These are phyloP conservation scores for Plantago elongata DNA, from an alignment of 257 asterid genomes.

Conservation along the genomic window DNA sequence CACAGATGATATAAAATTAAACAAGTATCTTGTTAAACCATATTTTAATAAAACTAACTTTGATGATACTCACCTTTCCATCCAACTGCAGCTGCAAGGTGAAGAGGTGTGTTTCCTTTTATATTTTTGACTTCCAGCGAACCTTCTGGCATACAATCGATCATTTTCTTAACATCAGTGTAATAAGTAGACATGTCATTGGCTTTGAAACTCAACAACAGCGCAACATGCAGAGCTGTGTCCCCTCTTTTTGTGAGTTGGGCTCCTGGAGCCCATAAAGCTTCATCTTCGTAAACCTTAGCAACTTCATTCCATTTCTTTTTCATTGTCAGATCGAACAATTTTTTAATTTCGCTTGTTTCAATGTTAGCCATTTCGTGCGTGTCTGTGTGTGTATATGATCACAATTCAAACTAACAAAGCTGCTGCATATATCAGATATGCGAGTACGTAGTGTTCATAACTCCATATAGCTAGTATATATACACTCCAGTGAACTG, in stretches of 20 bases:
- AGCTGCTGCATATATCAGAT: too few relatives aligned
- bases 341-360: too few relatives aligned
- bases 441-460: too few relatives aligned
- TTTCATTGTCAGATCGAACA: constrained; percentile 27
- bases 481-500: too few relatives aligned
- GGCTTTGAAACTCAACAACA: constrained; percentile 24
- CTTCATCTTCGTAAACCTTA: background rate
- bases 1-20: too few relatives aligned
- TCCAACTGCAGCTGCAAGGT: constrained; percentile 50
- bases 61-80: constrained; percentile 2
- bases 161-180: background rate
- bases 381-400: too few relatives aligned
- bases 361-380: too few relatives aligned
- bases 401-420: too few relatives aligned
- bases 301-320: constrained; percentile 26
- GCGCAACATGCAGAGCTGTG: constrained; percentile 38
- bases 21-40: too few relatives aligned
- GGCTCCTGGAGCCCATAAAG: constrained; percentile 5
- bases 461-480: too few relatives aligned
- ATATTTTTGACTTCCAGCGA: constrained; percentile 15
- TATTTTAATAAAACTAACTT: too few relatives aligned
- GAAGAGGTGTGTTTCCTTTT: constrained; percentile 46
- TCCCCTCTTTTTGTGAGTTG: constrained; percentile 33
- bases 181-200: background rate
- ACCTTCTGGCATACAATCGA: background rate